These are phyloP conservation scores for Mucor irregularis DNA, from an alignment of 371 early-diverging fungal species.

Conservation along the genomic window DNA sequence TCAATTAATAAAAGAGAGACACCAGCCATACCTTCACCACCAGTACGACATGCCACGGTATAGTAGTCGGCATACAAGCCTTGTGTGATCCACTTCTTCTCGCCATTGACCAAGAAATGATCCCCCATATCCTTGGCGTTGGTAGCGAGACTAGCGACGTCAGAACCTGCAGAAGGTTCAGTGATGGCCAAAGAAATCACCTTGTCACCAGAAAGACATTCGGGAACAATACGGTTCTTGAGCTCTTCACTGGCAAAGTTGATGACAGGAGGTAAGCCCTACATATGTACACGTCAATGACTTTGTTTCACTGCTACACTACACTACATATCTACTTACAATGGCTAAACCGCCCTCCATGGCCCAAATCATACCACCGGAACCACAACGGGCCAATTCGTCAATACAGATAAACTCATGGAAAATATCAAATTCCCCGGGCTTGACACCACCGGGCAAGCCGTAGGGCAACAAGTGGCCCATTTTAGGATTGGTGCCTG, in stretches of 20 bases:
- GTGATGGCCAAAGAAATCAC: conserved; percentile 69
- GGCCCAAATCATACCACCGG: conserved; percentile 72
- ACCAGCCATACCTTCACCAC: conserved; percentile 75
- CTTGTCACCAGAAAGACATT: conserved; percentile 61
- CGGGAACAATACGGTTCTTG: conserved; percentile 59
- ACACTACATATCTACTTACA: too few species aligned
- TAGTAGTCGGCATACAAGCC: conserved; percentile 79
- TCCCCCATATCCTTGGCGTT: conserved; percentile 76
- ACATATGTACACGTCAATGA: too few species aligned
- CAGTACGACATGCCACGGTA: conserved; percentile 68
- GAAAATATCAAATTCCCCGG: conserved; percentile 59
- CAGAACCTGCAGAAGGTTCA: conserved; percentile 71
- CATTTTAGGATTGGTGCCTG: conserved; percentile 41
- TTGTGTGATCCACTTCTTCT: conserved; percentile 86
- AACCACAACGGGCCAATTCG: conserved; percentile 67
- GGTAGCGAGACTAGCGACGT: conserved; percentile 81
- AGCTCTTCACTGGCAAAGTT: conserved; percentile 63
- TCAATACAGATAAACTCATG: conserved; percentile 64
- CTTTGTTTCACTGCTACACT: too few species aligned
- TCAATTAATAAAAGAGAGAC: conserved; percentile 75
- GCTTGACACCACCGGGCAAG: conserved; percentile 30
- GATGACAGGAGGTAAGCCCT: conserved; percentile 64
- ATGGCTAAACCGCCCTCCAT: conserved; percentile 71
- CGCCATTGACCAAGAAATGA: conserved; percentile 62
- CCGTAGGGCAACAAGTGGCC: conserved; percentile 17